A percentile compares a stretch with the other conserved stretches of the same genome.
Conservation (phyloP, 495 filamentous ascomycete genomes). For the Thermothielavioides terrestris region DNA sequence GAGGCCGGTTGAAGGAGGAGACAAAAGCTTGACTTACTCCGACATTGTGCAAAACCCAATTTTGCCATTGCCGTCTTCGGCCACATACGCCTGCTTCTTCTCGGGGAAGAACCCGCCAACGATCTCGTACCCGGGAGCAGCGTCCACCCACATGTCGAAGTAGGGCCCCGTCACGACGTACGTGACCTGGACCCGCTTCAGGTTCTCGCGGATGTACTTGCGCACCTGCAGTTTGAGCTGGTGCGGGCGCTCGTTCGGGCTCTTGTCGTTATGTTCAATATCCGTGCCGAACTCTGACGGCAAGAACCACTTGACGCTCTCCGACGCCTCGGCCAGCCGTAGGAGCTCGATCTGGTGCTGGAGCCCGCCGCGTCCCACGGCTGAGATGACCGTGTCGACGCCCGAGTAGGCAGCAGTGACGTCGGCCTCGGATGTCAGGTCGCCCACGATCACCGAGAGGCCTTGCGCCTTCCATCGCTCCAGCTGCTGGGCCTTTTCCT, state of each 20-base stretch:
- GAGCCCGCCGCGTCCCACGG: conserved; percentile 52
- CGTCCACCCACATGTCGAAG: conserved; percentile 53
- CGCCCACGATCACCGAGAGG: conserved; percentile 51
- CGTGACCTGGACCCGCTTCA: conserved; percentile 49
- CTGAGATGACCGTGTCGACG: conserved; percentile 59
- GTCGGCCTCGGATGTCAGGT: conserved; percentile 45
- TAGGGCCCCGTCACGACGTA: conserved; percentile 67
- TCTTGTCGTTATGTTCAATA: conserved; percentile 53
- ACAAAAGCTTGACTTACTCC: conserved; percentile 56
- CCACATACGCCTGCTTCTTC: conserved; percentile 47
- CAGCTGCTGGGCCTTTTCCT: conserved; percentile 40
- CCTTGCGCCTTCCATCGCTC: conserved; percentile 41
- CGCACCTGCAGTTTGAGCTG: conserved; percentile 61
- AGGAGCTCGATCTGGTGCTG: conserved; percentile 51
- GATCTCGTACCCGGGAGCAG: conserved; percentile 24
- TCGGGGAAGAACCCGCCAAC: conserved; percentile 49
- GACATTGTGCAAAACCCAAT: conserved; percentile 58
- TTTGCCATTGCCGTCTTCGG: conserved; percentile 47
- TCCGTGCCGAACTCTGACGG: conserved; percentile 71
- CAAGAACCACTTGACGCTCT: conserved; percentile 55
- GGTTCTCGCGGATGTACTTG: conserved; percentile 43
- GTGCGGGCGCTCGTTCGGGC: conserved; percentile 55
- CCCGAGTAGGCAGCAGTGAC: conserved; percentile 47
- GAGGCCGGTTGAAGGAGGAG: too few relatives aligned
- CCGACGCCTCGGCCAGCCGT: conserved; percentile 46